Base-by-base conservation (phyloP, 345 rosid species). In the Excoecaria agallocha region DNA sequence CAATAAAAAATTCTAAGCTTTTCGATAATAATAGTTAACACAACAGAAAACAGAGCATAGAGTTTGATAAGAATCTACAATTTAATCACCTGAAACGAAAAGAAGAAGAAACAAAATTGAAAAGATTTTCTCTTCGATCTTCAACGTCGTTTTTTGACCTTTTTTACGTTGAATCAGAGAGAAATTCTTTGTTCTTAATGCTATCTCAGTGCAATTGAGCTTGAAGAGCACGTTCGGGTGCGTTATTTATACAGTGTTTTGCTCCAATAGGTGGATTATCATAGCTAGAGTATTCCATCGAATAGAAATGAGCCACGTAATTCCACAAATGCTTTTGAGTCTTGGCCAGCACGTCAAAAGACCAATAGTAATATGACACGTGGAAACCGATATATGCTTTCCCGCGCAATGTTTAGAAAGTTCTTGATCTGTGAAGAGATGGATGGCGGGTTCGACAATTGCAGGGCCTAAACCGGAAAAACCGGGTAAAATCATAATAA, bases 31-130 rank as follows among this genome's bases (percentile, higher is more conserved):
- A 30, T 30, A 1, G 30, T 30, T 30, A 30, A 30, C 30, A 41
- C 6, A 3, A 41, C 3, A 8, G 45, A 41, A 41, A 41, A 41
- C 45, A 41, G 45, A 41, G 45, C 2, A 41, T 41, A 4, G 35
- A 25, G 24, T 15, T 45, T 25, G 20, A 12, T 46, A 6, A 16
- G 30, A n/a, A 8, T 30, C 5, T 19, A 61, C 10, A 8, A 19
- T 16, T 61, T 73, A 43, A 43, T 43, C 56, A 82, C 88, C 87
- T 57, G 79, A 77, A 56, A 74, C 50, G 60, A 85, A 60, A n/a
- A 80, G 77, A 37, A 79, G 55, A 43, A 43, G 7, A 43, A 43
- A 6, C 38, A 82, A 22, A 49, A 79, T 30, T 0, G 64, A 54
- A 17, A 74, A 45, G 8, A 80, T 72, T 67, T 60, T 75, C 55